These are phyloP conservation scores for Ogataea trehalophila DNA, from an alignment of 805 yeast genomes.

Conservation along the genomic window DNA sequence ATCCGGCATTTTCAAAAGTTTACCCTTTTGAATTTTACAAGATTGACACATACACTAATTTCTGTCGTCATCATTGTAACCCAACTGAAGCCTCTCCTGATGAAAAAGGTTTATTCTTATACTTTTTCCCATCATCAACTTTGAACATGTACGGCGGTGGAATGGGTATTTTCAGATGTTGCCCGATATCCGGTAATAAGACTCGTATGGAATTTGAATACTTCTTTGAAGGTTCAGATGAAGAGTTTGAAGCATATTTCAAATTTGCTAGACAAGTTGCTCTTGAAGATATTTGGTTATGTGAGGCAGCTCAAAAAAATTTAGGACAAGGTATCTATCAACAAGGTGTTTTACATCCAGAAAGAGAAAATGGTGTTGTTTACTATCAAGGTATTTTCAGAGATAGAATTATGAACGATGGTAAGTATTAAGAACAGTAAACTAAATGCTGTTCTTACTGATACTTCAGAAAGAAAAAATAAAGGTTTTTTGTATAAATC, in stretches of 20 bases:
- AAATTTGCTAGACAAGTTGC: slow-evolving; percentile 31
- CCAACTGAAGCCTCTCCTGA: slow-evolving; percentile 6
- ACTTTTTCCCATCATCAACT: slow-evolving; percentile 27
- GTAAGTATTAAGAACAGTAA: no score
- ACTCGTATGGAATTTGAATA: slow-evolving; percentile 30
- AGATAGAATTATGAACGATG: slow-evolving; percentile 15
- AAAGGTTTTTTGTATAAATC: no score
- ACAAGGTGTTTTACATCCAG: slow-evolving; percentile 26
- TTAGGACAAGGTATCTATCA: slow-evolving; percentile 20
- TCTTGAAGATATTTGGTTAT: slow-evolving; percentile 26
- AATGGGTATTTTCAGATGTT: slow-evolving; percentile 25
- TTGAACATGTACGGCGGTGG: slow-evolving; percentile 29
- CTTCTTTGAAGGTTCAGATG: slow-evolving; percentile 25
- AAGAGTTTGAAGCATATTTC: slow-evolving; percentile 25
- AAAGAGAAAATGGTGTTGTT: slow-evolving; percentile 24
- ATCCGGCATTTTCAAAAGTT: slow-evolving; percentile 24
- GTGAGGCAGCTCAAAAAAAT: slow-evolving; percentile 28
- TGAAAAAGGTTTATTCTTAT: slow-evolving; percentile 23
- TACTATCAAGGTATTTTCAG: slow-evolving; percentile 17
- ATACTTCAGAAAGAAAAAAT: no score
- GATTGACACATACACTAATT: slow-evolving; percentile 23
- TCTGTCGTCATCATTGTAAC: slow-evolving; percentile 25
- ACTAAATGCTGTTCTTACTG: no score
- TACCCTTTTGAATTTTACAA: slow-evolving; percentile 26
- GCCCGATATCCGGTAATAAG: slow-evolving; percentile 24